phyloP scores from a whole-genome alignment of 257 asterid genomes.

The Solanum bulbocastanum region DNA sequence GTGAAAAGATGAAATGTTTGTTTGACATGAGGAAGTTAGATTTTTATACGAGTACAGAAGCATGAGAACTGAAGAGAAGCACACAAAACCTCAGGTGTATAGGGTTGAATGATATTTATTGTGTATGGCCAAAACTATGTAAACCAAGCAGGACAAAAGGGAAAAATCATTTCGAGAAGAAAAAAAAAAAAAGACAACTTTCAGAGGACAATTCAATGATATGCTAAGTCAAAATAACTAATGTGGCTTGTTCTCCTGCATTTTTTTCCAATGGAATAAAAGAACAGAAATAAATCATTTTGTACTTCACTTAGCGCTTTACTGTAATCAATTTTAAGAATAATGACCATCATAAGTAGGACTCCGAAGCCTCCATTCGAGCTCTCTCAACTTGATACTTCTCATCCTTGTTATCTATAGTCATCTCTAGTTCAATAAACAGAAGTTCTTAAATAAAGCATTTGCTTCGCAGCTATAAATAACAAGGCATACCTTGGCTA shows the following conservation, averaged over 20 bases:
- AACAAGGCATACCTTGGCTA: slow-evolving; percentile 62
- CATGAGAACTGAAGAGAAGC: background rate
- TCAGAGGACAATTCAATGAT: background rate
- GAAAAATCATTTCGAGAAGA: background rate
- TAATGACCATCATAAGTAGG: background rate
- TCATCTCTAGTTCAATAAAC: background rate
- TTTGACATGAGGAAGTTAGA: background rate
- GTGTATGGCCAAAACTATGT: background rate
- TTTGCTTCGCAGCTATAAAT: slow-evolving; percentile 4
- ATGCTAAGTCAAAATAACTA: background rate
- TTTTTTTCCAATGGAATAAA: background rate
- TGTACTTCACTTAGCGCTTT: background rate
- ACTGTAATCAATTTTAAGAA: background rate
- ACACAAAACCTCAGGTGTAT: background rate
- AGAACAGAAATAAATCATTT: background rate
- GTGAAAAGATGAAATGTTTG: background rate
- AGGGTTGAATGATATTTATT: background rate
- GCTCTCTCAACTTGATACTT: background rate
- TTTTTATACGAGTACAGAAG: background rate
- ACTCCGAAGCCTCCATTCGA: background rate
- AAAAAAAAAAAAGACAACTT: background rate
- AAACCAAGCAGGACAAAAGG: background rate
- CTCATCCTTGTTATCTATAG: background rate
- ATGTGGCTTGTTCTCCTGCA: background rate
- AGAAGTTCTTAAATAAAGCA: background rate